Conservation (phyloP, 352 stramenopile species). For the Phytophthora ramorum region DNA sequence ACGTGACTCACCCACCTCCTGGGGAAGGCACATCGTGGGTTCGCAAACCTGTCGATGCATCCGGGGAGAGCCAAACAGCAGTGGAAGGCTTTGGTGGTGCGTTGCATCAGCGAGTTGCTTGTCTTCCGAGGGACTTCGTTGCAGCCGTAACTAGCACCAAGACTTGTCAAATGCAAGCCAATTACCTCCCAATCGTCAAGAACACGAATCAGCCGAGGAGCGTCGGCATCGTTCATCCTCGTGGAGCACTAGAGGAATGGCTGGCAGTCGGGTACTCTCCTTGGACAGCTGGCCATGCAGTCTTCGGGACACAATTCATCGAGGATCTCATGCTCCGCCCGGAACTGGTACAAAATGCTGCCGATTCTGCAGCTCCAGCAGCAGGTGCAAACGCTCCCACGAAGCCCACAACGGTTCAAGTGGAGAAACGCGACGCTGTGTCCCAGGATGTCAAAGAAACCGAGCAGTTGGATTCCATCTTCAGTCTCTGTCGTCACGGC, state of each 20-base stretch:
- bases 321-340: constrained; percentile 64
- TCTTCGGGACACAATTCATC: constrained; percentile 75
- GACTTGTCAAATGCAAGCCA: constrained; percentile 80
- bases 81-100: constrained; percentile 64
- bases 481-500: constrained; percentile 90
- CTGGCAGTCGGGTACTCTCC: constrained; percentile 91
- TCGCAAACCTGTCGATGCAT: constrained; percentile 58
- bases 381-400: constrained; percentile 1
- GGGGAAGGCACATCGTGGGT: constrained; percentile 69
- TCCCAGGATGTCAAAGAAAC: constrained; percentile 85
- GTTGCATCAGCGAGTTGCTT: constrained; percentile 71
- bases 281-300: constrained; percentile 82
- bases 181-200: constrained; percentile 77
- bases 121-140: constrained; percentile 75
- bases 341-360: constrained; percentile 45
- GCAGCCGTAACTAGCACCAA: constrained; percentile 70
- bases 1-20: constrained; percentile 58
- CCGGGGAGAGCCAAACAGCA: constrained; percentile 65
- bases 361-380: constrained; percentile 1
- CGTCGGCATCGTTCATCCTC: constrained; percentile 90
- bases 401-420: constrained; percentile 14
- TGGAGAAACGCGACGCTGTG: constrained; percentile 75
- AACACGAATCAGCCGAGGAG: constrained; percentile 87
- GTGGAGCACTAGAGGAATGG: constrained; percentile 90
- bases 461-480: constrained; percentile 90